These are phyloP conservation scores for Alternaria sp. DNA, from an alignment of 2,329 filamentous ascomycete species.

Conservation along the genomic window DNA sequence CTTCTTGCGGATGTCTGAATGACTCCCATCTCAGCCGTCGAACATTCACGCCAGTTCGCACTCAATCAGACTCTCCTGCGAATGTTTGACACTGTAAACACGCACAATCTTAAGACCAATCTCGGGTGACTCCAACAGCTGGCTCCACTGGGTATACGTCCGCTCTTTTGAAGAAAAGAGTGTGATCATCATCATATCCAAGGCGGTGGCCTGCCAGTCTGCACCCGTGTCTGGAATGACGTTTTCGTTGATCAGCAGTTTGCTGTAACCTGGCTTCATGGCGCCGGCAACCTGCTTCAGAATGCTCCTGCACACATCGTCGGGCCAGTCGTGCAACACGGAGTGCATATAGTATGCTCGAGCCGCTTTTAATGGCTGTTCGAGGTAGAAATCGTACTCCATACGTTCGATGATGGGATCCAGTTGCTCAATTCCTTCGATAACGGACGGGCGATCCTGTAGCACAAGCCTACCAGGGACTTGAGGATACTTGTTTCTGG, in stretches of 20 bases:
- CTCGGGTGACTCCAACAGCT: neutral
- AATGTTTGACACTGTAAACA: neutral
- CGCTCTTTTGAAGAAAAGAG: neutral
- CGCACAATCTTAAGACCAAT: neutral
- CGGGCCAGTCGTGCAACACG: slow-evolving; percentile 1
- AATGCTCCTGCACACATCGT: neutral
- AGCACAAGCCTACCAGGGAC: neutral
- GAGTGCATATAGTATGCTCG: slow-evolving; percentile 2
- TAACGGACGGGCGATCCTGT: neutral
- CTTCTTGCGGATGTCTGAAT: neutral
- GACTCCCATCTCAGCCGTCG: neutral
- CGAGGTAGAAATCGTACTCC: neutral
- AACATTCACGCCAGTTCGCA: neutral
- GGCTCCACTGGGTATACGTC: neutral
- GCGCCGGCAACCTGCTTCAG: neutral
- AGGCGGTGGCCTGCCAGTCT: neutral
- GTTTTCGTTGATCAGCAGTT: neutral
- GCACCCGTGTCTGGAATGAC: neutral
- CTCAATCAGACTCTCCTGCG: neutral
- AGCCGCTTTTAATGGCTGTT: neutral
- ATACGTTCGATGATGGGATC: neutral
- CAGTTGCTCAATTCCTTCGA: neutral
- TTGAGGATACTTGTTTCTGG: neutral
- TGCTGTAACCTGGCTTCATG: neutral
- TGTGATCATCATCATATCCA: slow-evolving; percentile 1